phyloP scores from a whole-genome alignment of 2,329 filamentous ascomycete genomes.

The Diplodia intermedia region DNA sequence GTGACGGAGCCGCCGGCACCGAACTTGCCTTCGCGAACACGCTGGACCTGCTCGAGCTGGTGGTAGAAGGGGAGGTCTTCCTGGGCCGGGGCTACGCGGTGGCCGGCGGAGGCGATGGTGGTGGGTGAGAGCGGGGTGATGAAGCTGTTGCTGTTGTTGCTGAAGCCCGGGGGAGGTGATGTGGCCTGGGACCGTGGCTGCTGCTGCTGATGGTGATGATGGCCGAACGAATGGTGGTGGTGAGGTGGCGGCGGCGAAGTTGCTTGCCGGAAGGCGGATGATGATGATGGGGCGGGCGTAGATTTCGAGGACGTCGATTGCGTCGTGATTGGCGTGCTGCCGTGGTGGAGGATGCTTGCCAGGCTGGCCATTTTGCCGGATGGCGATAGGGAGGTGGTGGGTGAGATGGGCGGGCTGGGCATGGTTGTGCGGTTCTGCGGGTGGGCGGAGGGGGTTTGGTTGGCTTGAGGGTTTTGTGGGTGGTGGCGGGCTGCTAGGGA shows the following conservation, averaged over 20 bases:
- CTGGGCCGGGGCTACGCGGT: neutral
- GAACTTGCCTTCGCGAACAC: constrained; percentile 25
- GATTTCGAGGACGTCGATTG: constrained; percentile 13
- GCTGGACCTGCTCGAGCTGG: constrained; percentile 27
- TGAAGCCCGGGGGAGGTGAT: constrained; percentile 3
- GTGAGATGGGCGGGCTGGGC: constrained; percentile 27
- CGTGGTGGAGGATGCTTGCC: constrained; percentile 17
- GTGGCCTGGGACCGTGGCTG: neutral
- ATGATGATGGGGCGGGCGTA: neutral
- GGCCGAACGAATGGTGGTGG: constrained; percentile 5
- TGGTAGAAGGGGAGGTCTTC: constrained; percentile 27
- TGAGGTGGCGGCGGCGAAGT: neutral
- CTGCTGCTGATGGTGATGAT: neutral
- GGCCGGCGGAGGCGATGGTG: neutral
- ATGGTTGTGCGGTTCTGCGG: neutral
- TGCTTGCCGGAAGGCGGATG: neutral
- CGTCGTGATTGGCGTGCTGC: neutral
- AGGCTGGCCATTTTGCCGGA: constrained; percentile 23
- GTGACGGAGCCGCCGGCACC: neutral
- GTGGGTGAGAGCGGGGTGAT: constrained; percentile 18
- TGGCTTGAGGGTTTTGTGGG: neutral
- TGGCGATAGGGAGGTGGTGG: constrained; percentile 24
- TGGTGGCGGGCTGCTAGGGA: neutral
- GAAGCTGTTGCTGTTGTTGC: neutral
- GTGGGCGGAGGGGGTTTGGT: neutral